Conservation (phyloP, 2,329 filamentous ascomycete species). For the Sporothrix brunneoviolacea region DNA sequence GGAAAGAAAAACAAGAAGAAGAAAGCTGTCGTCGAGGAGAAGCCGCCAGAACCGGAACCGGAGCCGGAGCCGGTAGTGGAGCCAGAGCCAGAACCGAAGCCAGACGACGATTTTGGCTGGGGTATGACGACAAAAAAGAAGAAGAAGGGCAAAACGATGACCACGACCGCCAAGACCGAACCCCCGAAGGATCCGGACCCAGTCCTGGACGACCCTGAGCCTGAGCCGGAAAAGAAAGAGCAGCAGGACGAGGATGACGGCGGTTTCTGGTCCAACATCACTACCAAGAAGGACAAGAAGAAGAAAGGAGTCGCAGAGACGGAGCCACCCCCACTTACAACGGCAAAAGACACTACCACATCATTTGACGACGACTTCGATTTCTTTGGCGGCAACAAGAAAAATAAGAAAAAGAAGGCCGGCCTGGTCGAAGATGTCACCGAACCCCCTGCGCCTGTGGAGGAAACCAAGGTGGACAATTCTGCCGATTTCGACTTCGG, state of each 20-base stretch:
- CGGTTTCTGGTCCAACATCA: constrained; percentile 23
- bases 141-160: constrained; percentile 21
- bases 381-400: constrained; percentile 2
- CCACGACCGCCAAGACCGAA: constrained; percentile 23
- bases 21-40: constrained; percentile 12
- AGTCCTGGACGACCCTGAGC: background rate
- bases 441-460: constrained; percentile 11
- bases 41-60: constrained; percentile 2
- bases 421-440: constrained; percentile 8
- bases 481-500: constrained; percentile 26
- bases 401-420: constrained; percentile 16
- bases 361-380: constrained; percentile 14
- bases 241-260: background rate
- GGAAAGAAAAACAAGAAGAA: constrained; percentile 41
- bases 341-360: constrained; percentile 17
- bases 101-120: constrained; percentile 9
- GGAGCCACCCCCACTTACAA: background rate
- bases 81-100: constrained; percentile 13
- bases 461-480: constrained; percentile 17
- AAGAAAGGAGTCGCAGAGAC: constrained; percentile 15
- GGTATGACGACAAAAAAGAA: constrained; percentile 13
- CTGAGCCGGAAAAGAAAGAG: constrained; percentile 10
- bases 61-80: constrained; percentile 7
- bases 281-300: constrained; percentile 30
- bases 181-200: background rate